Evolutionary conservation across 495 filamentous ascomycete genomes (phyloP).

Genomic region (Xylaria cubensis): DNA sequence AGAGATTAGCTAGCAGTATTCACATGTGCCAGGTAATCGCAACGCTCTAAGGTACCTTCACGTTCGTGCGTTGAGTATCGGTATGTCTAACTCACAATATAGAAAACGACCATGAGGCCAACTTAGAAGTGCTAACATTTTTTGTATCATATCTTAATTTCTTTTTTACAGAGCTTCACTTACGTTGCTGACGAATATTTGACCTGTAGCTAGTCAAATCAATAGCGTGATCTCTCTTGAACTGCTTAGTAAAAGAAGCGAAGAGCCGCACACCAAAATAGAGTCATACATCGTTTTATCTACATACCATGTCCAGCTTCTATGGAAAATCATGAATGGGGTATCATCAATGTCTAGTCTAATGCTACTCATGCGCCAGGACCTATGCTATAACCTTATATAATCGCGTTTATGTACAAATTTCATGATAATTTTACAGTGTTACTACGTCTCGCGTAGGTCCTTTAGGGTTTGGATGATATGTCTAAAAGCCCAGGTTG

Average conservation of each 20-base stretch:
- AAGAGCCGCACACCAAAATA: too few relatives aligned
- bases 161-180: neutral
- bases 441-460: neutral
- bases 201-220: neutral
- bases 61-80: too few relatives aligned
- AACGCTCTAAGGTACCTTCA: too few relatives aligned
- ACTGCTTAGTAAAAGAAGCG: too few relatives aligned
- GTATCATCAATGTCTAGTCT: constrained; percentile 19
- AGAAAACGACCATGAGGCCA: too few relatives aligned
- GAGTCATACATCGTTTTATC: neutral
- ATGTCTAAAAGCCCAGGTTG: neutral
- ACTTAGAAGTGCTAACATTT: too few relatives aligned
- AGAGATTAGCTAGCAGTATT: neutral
- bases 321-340: neutral
- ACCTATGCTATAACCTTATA: constrained; percentile 20
- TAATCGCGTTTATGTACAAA: constrained; percentile 5
- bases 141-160: too few relatives aligned
- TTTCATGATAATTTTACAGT: neutral
- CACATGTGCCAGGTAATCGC: too few relatives aligned
- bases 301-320: neutral
- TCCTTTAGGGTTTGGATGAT: neutral
- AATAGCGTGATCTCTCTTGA: neutral
- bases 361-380: constrained; percentile 1
- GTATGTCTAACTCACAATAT: too few relatives aligned
- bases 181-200: neutral